Evolutionary conservation across 352 stramenopile genomes (phyloP).

Genomic region (Blastocystis hominis): DNA sequence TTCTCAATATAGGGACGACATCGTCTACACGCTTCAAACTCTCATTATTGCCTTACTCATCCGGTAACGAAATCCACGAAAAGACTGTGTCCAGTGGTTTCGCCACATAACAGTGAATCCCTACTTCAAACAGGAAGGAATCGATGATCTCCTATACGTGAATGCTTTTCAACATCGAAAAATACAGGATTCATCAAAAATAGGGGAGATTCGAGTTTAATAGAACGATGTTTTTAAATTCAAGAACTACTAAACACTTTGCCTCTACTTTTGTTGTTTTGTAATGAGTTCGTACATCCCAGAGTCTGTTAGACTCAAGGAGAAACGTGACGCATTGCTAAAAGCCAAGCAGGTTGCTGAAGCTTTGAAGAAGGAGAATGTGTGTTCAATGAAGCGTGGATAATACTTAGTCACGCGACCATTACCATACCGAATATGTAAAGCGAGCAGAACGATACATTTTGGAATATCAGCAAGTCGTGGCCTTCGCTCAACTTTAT

Average conservation of each 20-base stretch:
- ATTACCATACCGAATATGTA: not conserved
- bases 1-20: not conserved
- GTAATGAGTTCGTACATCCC: not conserved
- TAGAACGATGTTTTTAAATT: not conserved
- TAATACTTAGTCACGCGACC: not conserved
- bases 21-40: not conserved
- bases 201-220: not conserved
- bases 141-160: not conserved
- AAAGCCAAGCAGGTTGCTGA: not conserved
- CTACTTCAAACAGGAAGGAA: not conserved
- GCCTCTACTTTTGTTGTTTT: not conserved
- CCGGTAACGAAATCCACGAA: not conserved
- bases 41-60: not conserved
- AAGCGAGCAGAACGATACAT: slow-evolving; percentile 27
- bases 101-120: slow-evolving; percentile 1
- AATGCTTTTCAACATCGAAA: not conserved
- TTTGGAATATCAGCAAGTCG: slow-evolving; percentile 66
- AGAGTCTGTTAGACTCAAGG: slow-evolving; percentile 35
- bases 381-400: not conserved
- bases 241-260: slow-evolving; percentile 19
- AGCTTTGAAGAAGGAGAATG: not conserved
- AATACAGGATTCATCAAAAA: not conserved
- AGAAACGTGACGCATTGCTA: slow-evolving; percentile 26
- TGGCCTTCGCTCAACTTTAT: not conserved
- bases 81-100: not conserved